A percentile compares a stretch with the other conserved stretches of the same genome.
phyloP scores from a whole-genome alignment of 2,329 filamentous ascomycete genomes.

The Thyridium curvatum region DNA sequence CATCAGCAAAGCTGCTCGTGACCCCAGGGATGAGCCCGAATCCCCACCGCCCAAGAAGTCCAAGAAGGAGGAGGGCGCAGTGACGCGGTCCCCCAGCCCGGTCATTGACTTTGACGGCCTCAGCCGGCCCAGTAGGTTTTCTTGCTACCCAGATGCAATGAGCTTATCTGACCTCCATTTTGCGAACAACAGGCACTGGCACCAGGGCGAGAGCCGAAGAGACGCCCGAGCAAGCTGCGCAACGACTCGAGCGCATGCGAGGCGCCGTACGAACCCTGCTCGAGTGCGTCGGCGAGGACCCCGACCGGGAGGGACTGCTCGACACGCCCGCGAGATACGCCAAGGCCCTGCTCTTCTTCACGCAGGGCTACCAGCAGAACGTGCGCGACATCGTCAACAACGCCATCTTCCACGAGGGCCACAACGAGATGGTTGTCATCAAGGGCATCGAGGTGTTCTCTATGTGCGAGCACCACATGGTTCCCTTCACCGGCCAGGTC shows the following conservation, averaged over 20 bases:
- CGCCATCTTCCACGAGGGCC: constrained; percentile 92
- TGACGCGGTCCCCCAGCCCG: constrained; percentile 43
- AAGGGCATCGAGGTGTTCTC: constrained; percentile 96
- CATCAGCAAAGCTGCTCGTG: constrained; percentile 54
- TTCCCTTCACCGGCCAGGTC: constrained; percentile 94
- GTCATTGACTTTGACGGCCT: constrained; percentile 58
- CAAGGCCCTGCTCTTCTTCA: constrained; percentile 93
- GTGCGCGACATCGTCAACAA: constrained; percentile 85
- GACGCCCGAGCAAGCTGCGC: constrained; percentile 39
- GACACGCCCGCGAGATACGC: constrained; percentile 81
- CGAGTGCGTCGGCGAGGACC: constrained; percentile 64
- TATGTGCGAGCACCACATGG: constrained; percentile 93
- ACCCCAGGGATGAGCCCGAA: constrained; percentile 48
- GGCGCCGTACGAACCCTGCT: constrained; percentile 60
- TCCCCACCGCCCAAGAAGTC: constrained; percentile 25
- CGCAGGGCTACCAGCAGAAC: constrained; percentile 94
- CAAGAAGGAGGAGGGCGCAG: constrained; percentile 21
- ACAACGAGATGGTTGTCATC: constrained; percentile 95
- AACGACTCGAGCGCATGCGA: constrained; percentile 51
- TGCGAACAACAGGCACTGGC: constrained; percentile 43
- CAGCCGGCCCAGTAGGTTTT: constrained; percentile 46
- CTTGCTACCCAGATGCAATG: neutral
- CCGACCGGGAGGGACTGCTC: constrained; percentile 57
- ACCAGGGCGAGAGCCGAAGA: constrained; percentile 59
- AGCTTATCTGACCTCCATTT: no score